Evolutionary conservation across 805 yeast genomes (phyloP).

Genomic region (Saccharomycopsis selenospora): DNA sequence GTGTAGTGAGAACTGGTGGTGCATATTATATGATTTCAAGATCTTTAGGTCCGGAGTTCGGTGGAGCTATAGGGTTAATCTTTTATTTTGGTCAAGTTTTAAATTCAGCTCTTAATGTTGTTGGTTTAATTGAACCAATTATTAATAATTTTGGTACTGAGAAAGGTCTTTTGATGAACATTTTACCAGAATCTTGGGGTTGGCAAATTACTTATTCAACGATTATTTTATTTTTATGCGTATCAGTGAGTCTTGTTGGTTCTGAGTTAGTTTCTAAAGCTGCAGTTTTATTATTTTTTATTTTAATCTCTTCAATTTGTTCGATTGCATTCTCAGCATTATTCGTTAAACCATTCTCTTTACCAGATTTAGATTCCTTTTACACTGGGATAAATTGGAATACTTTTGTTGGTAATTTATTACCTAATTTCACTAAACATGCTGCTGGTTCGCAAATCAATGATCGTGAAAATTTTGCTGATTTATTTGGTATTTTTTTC

Average conservation of each 20-base stretch:
- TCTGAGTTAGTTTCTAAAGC: constrained; percentile 75
- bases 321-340: constrained; percentile 78
- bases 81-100: constrained; percentile 92
- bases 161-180: constrained; percentile 43
- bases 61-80: constrained; percentile 93
- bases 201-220: constrained; percentile 71
- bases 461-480: constrained; percentile 66
- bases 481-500: constrained; percentile 89
- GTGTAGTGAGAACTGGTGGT: constrained; percentile 97
- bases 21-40: constrained; percentile 97
- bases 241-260: constrained; percentile 72
- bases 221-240: constrained; percentile 57
- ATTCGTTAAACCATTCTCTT: constrained; percentile 53
- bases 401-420: constrained; percentile 57
- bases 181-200: constrained; percentile 66
- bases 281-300: constrained; percentile 63
- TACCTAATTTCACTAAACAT: constrained; percentile 76
- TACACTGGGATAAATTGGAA: constrained; percentile 73
- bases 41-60: constrained; percentile 94
- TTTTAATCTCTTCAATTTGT: constrained; percentile 62
- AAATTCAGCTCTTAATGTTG: constrained; percentile 87
- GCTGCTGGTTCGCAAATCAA: constrained; percentile 81
- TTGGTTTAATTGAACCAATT: constrained; percentile 90
- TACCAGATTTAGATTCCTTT: constrained; percentile 36
- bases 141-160: constrained; percentile 64